These are phyloP conservation scores for Chlorokybus atmophyticus DNA, from an alignment of 139 green algal species.

Conservation along the genomic window DNA sequence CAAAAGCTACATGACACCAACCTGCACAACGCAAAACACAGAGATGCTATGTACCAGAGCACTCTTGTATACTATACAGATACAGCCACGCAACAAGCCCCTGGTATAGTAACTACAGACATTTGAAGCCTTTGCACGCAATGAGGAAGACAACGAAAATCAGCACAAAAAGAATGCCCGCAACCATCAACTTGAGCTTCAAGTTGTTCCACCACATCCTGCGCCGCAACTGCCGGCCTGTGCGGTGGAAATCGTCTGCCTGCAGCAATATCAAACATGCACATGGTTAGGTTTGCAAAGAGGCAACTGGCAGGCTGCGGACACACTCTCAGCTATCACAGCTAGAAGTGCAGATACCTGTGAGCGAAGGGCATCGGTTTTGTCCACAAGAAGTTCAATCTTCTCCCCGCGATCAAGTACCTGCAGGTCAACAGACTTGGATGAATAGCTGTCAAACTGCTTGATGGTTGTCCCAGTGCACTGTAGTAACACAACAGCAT, in stretches of 20 bases:
- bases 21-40: too few species aligned
- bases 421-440: conserved; percentile 14
- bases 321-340: neutral
- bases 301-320: neutral
- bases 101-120: too few species aligned
- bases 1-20: too few species aligned
- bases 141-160: conserved; percentile 54
- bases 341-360: conserved; percentile 56
- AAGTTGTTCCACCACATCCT: conserved; percentile 93
- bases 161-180: conserved; percentile 42
- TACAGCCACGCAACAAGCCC: too few species aligned
- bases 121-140: conserved; percentile 17
- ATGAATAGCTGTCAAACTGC: too few species aligned
- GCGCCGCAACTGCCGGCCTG: conserved; percentile 56
- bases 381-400: conserved; percentile 91
- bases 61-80: too few species aligned
- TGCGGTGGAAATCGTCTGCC: conserved; percentile 81
- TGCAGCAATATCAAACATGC: conserved; percentile 25
- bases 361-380: conserved; percentile 85
- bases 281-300: too few species aligned
- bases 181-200: conserved; percentile 74
- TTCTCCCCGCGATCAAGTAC: conserved; percentile 83
- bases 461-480: too few species aligned
- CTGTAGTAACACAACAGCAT: too few species aligned
- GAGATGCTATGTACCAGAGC: too few species aligned